phyloP scores from a whole-genome alignment of 495 filamentous ascomycete genomes.

The Extremus antarcticus region DNA sequence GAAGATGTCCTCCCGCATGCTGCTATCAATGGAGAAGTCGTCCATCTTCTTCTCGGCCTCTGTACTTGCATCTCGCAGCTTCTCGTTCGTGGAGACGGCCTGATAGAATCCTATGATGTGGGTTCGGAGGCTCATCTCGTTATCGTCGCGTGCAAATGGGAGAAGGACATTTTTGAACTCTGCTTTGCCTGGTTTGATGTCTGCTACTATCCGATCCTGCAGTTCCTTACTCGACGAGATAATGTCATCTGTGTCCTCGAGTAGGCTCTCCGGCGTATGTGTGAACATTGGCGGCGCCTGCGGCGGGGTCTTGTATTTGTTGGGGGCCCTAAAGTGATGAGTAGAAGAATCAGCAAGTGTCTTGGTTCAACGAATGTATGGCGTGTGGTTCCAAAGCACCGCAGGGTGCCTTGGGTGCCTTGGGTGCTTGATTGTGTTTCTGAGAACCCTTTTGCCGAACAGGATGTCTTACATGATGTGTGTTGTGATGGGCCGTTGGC shows the following conservation, averaged over 20 bases:
- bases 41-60: constrained; percentile 58
- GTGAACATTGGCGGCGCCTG: constrained; percentile 80
- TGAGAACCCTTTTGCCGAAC: too few species aligned
- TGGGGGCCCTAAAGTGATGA: too few species aligned
- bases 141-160: constrained; percentile 38
- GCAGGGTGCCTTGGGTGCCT: too few species aligned
- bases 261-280: constrained; percentile 63
- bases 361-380: too few species aligned
- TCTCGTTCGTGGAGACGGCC: constrained; percentile 32
- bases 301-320: constrained; percentile 59
- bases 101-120: constrained; percentile 42
- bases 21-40: constrained; percentile 53
- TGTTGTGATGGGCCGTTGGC: constrained; percentile 42
- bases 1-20: constrained; percentile 61
- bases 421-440: too few species aligned
- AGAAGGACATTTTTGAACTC: constrained; percentile 35
- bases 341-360: too few species aligned
- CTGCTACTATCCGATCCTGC: constrained; percentile 63
- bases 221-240: constrained; percentile 57
- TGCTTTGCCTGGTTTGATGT: constrained; percentile 48
- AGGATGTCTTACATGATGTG: too few species aligned
- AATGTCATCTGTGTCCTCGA: constrained; percentile 64
- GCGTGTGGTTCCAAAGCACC: too few species aligned
- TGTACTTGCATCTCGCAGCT: constrained; percentile 49
- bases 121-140: constrained; percentile 30